Percentiles rank a stretch among this genome's conserved stretches.
phyloP scores from a whole-genome alignment of 768 basidiomycete genomes.

The Leccinum longicurvipes region DNA sequence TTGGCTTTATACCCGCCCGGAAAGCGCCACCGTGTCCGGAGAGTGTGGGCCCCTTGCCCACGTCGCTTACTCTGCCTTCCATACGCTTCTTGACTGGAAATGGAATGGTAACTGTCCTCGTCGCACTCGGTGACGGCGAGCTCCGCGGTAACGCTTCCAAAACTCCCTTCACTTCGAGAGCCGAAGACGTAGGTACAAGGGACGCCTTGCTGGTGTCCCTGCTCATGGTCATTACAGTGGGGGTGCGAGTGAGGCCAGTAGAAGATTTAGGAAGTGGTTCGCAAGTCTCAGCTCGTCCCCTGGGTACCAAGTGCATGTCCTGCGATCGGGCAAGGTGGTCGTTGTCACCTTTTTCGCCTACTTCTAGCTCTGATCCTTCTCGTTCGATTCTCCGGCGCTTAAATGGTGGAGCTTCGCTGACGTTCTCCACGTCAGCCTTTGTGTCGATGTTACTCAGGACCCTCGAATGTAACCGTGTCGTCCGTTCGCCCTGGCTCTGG shows the following conservation, averaged over 20 bases:
- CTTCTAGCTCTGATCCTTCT: background rate
- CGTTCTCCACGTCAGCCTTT: conserved; percentile 5
- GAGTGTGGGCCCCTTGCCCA: conserved; percentile 6
- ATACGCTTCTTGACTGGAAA: conserved; percentile 21
- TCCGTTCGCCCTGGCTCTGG: conserved; percentile 1
- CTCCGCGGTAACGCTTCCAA: background rate
- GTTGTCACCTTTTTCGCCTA: background rate
- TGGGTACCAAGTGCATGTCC: too few species aligned
- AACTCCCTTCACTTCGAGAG: background rate
- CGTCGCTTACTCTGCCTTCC: background rate
- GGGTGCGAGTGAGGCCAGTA: background rate
- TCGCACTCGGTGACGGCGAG: background rate
- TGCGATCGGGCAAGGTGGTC: background rate
- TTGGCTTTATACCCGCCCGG: background rate
- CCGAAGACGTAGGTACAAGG: background rate
- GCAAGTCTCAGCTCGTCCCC: background rate
- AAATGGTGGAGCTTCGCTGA: background rate
- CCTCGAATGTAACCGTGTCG: background rate
- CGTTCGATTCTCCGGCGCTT: conserved; percentile 20
- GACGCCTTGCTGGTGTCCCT: background rate
- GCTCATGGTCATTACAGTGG: background rate
- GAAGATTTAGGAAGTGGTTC: background rate
- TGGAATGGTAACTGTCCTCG: conserved; percentile 9
- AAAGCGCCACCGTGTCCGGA: background rate
- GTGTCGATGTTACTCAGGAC: background rate